phyloP scores from a whole-genome alignment of 352 stramenopile genomes.

The Pythium angustatum region DNA sequence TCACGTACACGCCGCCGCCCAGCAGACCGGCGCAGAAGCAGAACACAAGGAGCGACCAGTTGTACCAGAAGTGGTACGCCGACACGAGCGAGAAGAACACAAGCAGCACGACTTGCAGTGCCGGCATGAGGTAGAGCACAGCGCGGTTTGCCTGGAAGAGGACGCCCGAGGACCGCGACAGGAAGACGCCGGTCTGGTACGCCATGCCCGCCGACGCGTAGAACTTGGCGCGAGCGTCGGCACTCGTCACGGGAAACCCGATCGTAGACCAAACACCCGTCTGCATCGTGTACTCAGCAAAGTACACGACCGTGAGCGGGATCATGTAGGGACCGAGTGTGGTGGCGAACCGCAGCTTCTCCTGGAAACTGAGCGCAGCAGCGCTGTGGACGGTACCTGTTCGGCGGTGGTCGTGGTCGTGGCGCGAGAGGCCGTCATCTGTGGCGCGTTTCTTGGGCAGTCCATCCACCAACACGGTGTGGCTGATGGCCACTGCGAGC shows the following conservation, averaged over 20 bases:
- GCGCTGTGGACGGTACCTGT: neutral
- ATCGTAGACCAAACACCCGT: slow-evolving; percentile 93
- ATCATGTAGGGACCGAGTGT: slow-evolving; percentile 91
- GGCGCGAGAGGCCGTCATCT: neutral
- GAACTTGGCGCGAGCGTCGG: slow-evolving; percentile 76
- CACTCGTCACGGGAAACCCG: slow-evolving; percentile 87
- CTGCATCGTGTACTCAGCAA: slow-evolving; percentile 94
- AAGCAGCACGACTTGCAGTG: slow-evolving; percentile 84
- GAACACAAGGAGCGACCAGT: slow-evolving; percentile 75
- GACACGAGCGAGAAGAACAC: slow-evolving; percentile 87
- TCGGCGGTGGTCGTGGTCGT: neutral
- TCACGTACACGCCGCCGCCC: slow-evolving; percentile 90
- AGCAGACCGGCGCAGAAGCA: slow-evolving; percentile 89
- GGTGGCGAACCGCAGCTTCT: slow-evolving; percentile 74
- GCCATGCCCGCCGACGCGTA: slow-evolving; percentile 89
- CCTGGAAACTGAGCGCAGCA: slow-evolving; percentile 45
- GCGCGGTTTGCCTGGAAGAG: slow-evolving; percentile 72
- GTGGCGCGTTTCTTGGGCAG: neutral
- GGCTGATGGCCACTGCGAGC: slow-evolving; percentile 13
- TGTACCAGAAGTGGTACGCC: slow-evolving; percentile 83
- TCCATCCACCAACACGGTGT: slow-evolving; percentile 25
- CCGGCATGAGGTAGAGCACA: slow-evolving; percentile 89
- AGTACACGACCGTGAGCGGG: slow-evolving; percentile 91
- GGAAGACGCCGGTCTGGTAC: slow-evolving; percentile 93
- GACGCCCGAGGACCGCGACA: slow-evolving; percentile 88